phyloP scores from a whole-genome alignment of 1,284 basidiomycete genomes.

The Sphaerobolus stellatus region DNA sequence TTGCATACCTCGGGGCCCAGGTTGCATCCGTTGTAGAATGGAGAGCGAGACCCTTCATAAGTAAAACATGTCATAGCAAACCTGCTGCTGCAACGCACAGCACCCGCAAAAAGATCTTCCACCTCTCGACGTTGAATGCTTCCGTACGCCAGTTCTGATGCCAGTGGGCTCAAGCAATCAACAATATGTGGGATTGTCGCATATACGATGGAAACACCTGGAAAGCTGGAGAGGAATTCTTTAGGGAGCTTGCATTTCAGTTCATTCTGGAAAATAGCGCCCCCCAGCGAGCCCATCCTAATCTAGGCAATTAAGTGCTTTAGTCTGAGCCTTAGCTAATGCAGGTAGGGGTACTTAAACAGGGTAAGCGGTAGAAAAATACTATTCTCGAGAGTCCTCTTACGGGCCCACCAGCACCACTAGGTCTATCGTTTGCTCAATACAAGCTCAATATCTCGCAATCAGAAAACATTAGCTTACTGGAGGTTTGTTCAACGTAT shows the following conservation, averaged over 20 bases:
- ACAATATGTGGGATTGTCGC: slow-evolving; percentile 27
- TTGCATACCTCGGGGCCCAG: slow-evolving; percentile 20
- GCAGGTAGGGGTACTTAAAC: slow-evolving; percentile 18
- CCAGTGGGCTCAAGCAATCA: slow-evolving; percentile 21
- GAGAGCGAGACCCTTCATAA: slow-evolving; percentile 37
- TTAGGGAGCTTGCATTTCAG: slow-evolving; percentile 21
- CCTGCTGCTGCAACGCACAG: slow-evolving; percentile 28
- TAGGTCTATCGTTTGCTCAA: no score
- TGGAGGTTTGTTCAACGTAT: no score
- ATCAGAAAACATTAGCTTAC: no score
- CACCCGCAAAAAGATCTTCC: slow-evolving; percentile 29
- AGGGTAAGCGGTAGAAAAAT: slow-evolving; percentile 11
- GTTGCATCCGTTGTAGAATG: slow-evolving; percentile 31
- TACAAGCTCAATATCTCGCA: no score
- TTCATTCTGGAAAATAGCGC: slow-evolving; percentile 29
- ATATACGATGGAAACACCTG: slow-evolving; percentile 23
- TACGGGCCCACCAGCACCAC: no score
- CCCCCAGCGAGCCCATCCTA: slow-evolving; percentile 30
- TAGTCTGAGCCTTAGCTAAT: slow-evolving; percentile 21
- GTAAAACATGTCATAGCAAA: slow-evolving; percentile 24
- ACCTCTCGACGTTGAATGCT: slow-evolving; percentile 23
- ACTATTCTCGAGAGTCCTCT: no score
- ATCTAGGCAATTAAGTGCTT: slow-evolving; percentile 16
- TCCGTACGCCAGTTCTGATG: slow-evolving; percentile 17
- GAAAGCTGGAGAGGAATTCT: slow-evolving; percentile 21